These are phyloP conservation scores for Triangularia setosa DNA, from an alignment of 2,329 filamentous ascomycete species.

Conservation along the genomic window DNA sequence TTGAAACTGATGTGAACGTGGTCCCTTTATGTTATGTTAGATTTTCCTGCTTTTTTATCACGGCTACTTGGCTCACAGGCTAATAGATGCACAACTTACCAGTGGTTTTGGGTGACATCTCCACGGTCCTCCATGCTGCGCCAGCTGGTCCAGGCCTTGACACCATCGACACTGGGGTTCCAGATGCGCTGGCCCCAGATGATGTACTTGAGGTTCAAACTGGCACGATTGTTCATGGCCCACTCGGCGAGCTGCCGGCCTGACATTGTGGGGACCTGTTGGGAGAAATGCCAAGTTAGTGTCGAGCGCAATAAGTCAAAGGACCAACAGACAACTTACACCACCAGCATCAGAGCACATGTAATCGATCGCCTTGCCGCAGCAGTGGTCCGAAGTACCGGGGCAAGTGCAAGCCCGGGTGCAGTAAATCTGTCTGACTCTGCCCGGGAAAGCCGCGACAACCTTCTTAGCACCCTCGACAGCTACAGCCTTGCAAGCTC, in stretches of 20 bases:
- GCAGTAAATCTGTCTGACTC: conserved; percentile 35
- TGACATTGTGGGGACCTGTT: conserved; percentile 31
- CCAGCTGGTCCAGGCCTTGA: conserved; percentile 40
- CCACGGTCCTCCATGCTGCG: conserved; percentile 40
- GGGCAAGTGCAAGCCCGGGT: conserved; percentile 33
- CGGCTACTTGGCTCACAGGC: neutral
- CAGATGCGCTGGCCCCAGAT: conserved; percentile 50
- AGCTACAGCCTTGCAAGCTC: conserved; percentile 35
- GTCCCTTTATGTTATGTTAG: conserved; percentile 21
- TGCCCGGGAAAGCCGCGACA: conserved; percentile 34
- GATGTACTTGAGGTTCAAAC: conserved; percentile 44
- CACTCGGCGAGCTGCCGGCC: conserved; percentile 45
- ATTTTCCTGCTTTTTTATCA: neutral
- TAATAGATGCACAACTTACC: conserved; percentile 29
- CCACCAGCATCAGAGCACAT: conserved; percentile 38
- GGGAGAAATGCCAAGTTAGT: conserved; percentile 23
- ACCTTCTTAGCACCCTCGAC: conserved; percentile 35
- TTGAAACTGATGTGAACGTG: conserved; percentile 33
- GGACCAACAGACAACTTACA: conserved; percentile 24
- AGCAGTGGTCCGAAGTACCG: conserved; percentile 36
- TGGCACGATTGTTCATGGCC: conserved; percentile 41
- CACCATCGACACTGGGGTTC: conserved; percentile 36
- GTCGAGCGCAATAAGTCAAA: neutral
- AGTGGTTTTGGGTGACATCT: conserved; percentile 41
- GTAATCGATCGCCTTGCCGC: conserved; percentile 36